Conservation (phyloP, 441 rosid species). For the Metrosideros polymorpha region DNA sequence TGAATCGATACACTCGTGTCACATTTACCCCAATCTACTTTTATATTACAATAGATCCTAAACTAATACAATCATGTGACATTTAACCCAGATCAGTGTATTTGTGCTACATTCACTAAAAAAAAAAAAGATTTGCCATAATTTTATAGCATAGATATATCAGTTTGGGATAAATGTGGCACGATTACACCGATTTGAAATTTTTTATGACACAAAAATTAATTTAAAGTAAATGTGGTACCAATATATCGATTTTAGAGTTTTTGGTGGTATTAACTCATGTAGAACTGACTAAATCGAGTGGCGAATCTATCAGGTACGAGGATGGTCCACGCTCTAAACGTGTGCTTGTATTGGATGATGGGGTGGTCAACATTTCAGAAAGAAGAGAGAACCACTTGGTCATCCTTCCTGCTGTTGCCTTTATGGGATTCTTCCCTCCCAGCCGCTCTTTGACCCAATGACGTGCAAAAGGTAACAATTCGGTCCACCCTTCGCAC, state of each 20-base stretch:
- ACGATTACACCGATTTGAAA: too few species aligned
- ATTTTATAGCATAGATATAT: too few species aligned
- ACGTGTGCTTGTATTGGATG: neutral
- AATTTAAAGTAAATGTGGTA: neutral
- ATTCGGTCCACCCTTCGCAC: too few species aligned
- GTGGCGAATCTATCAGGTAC: rapidly evolving
- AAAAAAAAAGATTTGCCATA: too few species aligned
- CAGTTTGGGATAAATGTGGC: too few species aligned
- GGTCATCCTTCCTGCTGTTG: neutral
- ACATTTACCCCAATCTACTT: too few species aligned
- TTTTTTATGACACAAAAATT: too few species aligned
- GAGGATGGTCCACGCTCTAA: neutral
- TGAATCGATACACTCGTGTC: too few species aligned
- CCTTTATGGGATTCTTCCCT: neutral
- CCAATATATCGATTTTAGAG: neutral
- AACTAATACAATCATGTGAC: too few species aligned
- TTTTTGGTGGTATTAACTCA: neutral
- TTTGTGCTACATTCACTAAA: too few species aligned
- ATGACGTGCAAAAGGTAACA: rapidly evolving
- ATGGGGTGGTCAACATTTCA: neutral
- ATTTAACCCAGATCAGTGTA: too few species aligned
- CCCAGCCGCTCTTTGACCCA: neutral
- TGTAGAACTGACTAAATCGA: neutral
- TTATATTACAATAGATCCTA: too few species aligned
- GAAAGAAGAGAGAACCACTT: neutral